phyloP scores from a whole-genome alignment of 2,329 filamentous ascomycete species.

The Thelonectria blattea region DNA sequence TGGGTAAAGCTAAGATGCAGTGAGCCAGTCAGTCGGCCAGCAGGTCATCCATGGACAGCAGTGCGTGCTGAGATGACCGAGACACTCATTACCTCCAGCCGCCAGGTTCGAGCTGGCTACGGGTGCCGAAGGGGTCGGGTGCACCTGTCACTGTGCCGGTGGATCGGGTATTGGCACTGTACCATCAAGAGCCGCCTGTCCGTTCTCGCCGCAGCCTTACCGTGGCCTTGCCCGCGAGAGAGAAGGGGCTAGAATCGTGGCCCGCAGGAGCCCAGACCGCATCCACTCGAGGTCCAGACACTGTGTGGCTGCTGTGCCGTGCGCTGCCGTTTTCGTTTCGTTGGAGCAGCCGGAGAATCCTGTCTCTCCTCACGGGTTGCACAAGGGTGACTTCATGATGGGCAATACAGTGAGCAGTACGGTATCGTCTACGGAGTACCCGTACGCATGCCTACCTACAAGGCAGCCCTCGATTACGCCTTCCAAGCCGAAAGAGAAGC shows the following conservation, averaged over 20 bases:
- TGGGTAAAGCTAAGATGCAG: neutral
- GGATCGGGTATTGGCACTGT: neutral
- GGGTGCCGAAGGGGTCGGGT: neutral
- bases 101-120: too few species aligned
- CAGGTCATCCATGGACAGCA: conserved; percentile 7
- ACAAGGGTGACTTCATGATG: neutral
- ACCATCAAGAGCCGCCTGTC: neutral
- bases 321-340: neutral
- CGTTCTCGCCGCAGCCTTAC: neutral
- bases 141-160: neutral
- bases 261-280: neutral
- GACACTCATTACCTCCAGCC: too few species aligned
- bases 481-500: conserved; percentile 1
- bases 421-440: neutral
- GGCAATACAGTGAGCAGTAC: neutral
- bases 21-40: neutral
- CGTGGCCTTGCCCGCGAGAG: neutral
- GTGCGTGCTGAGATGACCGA: conserved; percentile 10
- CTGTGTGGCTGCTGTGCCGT: conserved; percentile 7
- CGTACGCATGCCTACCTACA: too few species aligned
- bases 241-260: neutral
- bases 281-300: neutral
- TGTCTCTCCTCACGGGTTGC: too few species aligned
- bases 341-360: neutral
- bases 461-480: neutral